A percentile compares a stretch with the other conserved stretches of the same genome.
These are phyloP conservation scores for Ottelia alismoides DNA, from an alignment of 106 monocot genomes.

Conservation along the genomic window DNA sequence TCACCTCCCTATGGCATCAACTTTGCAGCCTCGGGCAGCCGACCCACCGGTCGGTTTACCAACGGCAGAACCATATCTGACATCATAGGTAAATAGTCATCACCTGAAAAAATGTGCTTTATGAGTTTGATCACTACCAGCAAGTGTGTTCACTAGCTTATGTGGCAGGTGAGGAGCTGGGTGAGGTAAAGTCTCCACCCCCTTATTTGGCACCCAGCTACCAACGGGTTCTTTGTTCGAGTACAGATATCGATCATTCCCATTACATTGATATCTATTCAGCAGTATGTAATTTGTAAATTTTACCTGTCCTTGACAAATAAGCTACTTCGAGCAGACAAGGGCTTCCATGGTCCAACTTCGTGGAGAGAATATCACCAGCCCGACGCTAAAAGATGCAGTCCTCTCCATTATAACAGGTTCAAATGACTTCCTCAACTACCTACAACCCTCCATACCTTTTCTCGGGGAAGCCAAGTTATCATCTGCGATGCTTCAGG, in stretches of 20 bases:
- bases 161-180: constrained; percentile 31
- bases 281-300: no score
- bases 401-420: constrained; percentile 26
- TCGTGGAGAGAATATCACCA: constrained; percentile 22
- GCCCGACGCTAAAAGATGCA: constrained; percentile 21
- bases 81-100: constrained; percentile 26
- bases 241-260: not conserved
- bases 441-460: constrained; percentile 32
- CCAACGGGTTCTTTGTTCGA: constrained; percentile 29
- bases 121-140: not conserved
- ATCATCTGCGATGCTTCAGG: constrained; percentile 18
- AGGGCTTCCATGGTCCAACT: constrained; percentile 10
- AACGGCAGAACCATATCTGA: constrained; percentile 47
- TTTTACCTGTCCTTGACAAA: no score
- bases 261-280: constrained; percentile 2
- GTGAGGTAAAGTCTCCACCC: constrained; percentile 30
- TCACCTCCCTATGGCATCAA: constrained; percentile 47
- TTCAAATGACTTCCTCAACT: constrained; percentile 42
- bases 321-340: constrained; percentile 34
- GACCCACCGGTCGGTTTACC: constrained; percentile 47
- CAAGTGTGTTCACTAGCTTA: not conserved
- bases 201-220: constrained; percentile 27
- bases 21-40: constrained; percentile 30
- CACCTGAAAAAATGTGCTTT: not conserved
- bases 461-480: constrained; percentile 17